Base-by-base conservation (phyloP, 2,329 filamentous ascomycete genomes). In the Ilyonectria robusta region DNA sequence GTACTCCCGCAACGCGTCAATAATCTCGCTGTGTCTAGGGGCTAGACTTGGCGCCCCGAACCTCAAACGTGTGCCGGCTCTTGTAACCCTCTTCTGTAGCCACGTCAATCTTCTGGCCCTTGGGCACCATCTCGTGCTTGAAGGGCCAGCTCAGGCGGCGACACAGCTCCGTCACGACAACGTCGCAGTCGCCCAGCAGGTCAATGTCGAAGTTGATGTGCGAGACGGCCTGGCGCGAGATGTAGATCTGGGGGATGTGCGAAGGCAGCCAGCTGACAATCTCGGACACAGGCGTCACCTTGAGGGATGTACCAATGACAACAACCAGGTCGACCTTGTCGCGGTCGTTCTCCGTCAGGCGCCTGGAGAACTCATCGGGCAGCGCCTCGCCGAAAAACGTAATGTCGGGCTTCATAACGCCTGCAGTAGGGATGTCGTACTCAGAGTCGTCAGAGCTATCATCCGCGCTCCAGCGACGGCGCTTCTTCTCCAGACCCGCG, bases 161-260 rank as follows among this genome's bases (percentile, higher is more conserved):
- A 78, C 93, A 95, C 59, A 99, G 87, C 83, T 98, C 95, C 1
- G 92, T 88, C 15, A 98, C 93, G 9, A 98, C 91, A 46, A 94
- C 88, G 78, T 99, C 96, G 81, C 95, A 98, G 78, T 98, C 94
- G 40, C 96, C 96, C n/a, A 98, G 86, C 62, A 99, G 87, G 78
- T 98, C 95, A 72, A 99, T 94, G 80, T 99, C 96, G 75, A 99
- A 98, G 78, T 97, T 94, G 78, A 97, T 93, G 80, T 98, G 95
- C 40, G 86, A 87, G 62, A 97, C 93, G 3, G 94, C 92, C 83
- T 93, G 92, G 72, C 93, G 90, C 19, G 92, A 95, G 74, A 98
- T 94, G 81, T 96, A 97, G 69, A 97, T 93, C 81, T 97, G 94
- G 7, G 95, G 95, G 44, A 97, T 90, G 66, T 93, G 81, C n/a